These are phyloP conservation scores for Macadamia tetraphylla DNA, from an alignment of 164 flowering plant genomes.

Conservation along the genomic window DNA sequence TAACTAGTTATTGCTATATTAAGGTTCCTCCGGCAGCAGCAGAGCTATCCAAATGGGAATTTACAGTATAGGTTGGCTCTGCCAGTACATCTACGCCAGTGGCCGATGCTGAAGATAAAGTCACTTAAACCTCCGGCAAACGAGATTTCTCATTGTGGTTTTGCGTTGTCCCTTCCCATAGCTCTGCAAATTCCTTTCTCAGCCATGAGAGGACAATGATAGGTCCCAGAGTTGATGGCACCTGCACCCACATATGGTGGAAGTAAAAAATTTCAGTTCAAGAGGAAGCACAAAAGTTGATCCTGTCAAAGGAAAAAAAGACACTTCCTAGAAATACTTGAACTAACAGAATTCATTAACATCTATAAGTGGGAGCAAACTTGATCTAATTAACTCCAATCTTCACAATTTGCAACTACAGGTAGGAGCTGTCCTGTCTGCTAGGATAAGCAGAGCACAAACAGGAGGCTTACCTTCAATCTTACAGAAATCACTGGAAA, in stretches of 20 bases:
- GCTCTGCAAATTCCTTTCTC: slow-evolving; percentile 60
- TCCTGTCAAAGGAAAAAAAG: no score
- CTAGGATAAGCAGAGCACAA: no score
- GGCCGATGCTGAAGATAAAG: background rate
- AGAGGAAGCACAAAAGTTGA: background rate
- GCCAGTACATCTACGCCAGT: background rate
- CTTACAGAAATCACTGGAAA: no score
- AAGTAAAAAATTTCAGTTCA: background rate
- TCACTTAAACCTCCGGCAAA: slow-evolving; percentile 41
- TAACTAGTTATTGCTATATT: background rate
- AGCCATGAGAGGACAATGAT: slow-evolving; percentile 65
- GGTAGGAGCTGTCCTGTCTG: no score
- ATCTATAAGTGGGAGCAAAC: no score
- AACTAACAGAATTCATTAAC: no score
- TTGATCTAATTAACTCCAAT: no score
- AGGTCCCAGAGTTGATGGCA: slow-evolving; percentile 88
- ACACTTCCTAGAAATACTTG: no score
- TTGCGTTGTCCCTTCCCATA: slow-evolving; percentile 73
- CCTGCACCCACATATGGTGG: slow-evolving; percentile 36
- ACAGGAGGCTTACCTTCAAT: no score
- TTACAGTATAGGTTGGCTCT: slow-evolving; percentile 1
- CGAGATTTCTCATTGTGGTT: slow-evolving; percentile 44
- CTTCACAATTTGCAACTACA: no score
- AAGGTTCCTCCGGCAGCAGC: background rate
- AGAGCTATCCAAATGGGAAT: background rate